Evolutionary conservation across 371 early-diverging fungal genomes (phyloP).

Genomic region (Smittium mucronatum): DNA sequence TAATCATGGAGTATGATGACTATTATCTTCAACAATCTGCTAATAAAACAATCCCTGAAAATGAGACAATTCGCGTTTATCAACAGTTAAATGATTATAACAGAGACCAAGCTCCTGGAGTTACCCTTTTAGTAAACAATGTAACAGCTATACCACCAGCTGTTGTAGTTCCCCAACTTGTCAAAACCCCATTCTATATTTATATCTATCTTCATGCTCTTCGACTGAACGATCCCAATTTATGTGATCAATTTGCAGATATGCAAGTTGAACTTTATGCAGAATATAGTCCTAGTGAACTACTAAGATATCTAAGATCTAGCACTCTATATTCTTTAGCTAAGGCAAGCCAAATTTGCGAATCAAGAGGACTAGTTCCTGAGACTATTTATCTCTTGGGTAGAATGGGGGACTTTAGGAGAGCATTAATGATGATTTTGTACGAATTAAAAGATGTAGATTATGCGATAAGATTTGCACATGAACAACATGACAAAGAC

Average conservation of each 20-base stretch:
- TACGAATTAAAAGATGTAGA: constrained; percentile 76
- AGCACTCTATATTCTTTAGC: constrained; percentile 66
- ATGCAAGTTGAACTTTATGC: constrained; percentile 85
- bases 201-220: constrained; percentile 83
- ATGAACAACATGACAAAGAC: constrained; percentile 87
- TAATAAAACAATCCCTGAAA: not conserved
- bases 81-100: too few relatives aligned
- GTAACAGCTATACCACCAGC: constrained; percentile 65
- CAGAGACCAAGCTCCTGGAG: constrained; percentile 32
- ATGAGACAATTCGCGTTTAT: constrained; percentile 11
- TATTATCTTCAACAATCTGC: constrained; percentile 18
- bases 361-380: constrained; percentile 70
- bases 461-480: constrained; percentile 93
- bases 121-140: constrained; percentile 64
- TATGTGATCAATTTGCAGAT: constrained; percentile 66
- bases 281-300: constrained; percentile 60
- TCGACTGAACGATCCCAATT: constrained; percentile 53
- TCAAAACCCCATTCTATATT: constrained; percentile 39
- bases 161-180: constrained; percentile 53
- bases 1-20: constrained; percentile 75
- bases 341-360: constrained; percentile 72
- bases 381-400: constrained; percentile 92
- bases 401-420: constrained; percentile 90
- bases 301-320: constrained; percentile 69
- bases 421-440: constrained; percentile 83